Base-by-base conservation (phyloP, 371 early-diverging fungal species). In the Mortierella sp. region DNA sequence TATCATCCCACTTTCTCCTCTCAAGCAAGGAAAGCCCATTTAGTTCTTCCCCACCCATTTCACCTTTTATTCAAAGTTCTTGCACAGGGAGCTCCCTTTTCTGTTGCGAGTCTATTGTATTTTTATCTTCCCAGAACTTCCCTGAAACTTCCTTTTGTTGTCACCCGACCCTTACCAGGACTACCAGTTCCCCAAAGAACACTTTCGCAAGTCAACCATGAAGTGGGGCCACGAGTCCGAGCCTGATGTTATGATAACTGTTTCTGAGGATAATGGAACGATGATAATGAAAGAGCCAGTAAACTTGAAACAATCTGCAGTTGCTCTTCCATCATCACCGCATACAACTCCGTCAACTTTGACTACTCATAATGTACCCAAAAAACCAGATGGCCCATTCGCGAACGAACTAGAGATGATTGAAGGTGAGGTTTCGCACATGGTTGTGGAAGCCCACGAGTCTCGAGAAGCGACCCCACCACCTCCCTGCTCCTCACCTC, bases 161-260 rank as follows among this genome's bases (percentile, higher is more conserved):
- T 52, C 55, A 47, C n/a, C n/a, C 62, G 10, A 10, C 66, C 16
- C 47, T 58, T 28, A n/a, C 48, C 28, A 57, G 21, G 38, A 5
- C 33, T 19, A 32, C 33, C 47, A 33, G 10, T 19, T 19, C 11
- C 48, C 48, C 19, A 11, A 47, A 47, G 15, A 15, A 21, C 45
- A 40, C 16, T 36, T 38, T 15, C 47, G 16, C 38, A 9, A 28
- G 8, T 9, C 33, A 58, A 61, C 33, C 38, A 76, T 76, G 76
- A 76, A 41, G 67, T 19, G 4, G n/a, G 59, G 70, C 40, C 71
- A 76, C 59, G 70, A 67, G 38, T 64, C 70, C 28, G 71, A 67
- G 36, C 66, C 70, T 16, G 47, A 67, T 33, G 36, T 55, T 16
- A 43, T 52, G 52, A 64, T 68, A 28, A n/a, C 57, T 36, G 36